A percentile compares a stretch with the other conserved stretches of the same genome.
Evolutionary conservation across 2,329 filamentous ascomycete species (phyloP).

Genomic region (Colletotrichum coccodes): DNA sequence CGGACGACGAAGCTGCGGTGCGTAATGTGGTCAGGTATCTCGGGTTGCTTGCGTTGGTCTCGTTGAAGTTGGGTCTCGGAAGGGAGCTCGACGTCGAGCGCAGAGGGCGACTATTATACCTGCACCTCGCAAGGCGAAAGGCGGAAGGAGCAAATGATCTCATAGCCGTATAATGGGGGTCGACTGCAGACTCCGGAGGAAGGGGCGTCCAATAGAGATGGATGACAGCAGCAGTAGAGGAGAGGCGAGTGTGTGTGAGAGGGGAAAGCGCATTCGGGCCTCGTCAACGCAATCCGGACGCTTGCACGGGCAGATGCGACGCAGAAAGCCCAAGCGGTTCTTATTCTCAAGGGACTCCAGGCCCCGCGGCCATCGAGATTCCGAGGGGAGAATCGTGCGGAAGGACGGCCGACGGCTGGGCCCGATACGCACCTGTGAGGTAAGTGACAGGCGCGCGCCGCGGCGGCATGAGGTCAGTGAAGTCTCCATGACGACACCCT

Average conservation of each 20-base stretch:
- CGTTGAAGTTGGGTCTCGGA: neutral
- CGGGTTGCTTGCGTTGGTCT: neutral
- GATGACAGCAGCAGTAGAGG: neutral
- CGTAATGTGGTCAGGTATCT: neutral
- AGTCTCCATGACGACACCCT: conserved; percentile 28
- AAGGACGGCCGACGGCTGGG: neutral
- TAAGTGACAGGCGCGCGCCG: neutral
- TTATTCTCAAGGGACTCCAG: neutral
- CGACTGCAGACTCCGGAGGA: neutral
- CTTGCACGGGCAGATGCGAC: neutral
- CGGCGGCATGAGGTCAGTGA: conserved; percentile 30
- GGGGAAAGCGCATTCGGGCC: neutral
- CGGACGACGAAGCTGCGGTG: too few relatives aligned
- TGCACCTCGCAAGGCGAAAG: conserved; percentile 2
- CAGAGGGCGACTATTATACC: conserved; percentile 4
- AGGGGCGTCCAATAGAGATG: neutral
- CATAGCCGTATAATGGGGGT: conserved; percentile 6
- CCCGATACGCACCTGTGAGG: neutral
- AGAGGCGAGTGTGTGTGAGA: neutral
- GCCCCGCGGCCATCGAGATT: conserved; percentile 1
- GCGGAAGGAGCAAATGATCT: conserved; percentile 18
- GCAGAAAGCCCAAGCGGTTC: neutral
- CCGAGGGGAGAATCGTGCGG: neutral
- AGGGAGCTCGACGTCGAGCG: neutral
- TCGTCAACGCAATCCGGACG: neutral